phyloP scores from a whole-genome alignment of 1,139 yeast genomes.

The Zygotorulaspora mrakii region DNA sequence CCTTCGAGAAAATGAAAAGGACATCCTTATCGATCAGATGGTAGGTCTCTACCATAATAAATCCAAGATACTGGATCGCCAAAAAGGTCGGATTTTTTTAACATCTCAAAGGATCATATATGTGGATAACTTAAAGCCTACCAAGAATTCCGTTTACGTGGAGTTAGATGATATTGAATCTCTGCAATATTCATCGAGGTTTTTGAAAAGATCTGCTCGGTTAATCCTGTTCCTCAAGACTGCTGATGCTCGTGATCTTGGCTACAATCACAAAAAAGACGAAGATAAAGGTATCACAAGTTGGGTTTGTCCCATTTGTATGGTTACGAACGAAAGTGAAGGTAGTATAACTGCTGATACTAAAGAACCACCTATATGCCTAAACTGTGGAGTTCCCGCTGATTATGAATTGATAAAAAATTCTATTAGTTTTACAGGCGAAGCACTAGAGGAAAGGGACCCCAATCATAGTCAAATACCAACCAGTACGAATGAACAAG shows the following conservation, averaged over 20 bases:
- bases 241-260: slow-evolving; percentile 11
- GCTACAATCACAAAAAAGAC: slow-evolving; percentile 11
- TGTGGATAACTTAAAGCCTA: slow-evolving; percentile 51
- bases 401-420: slow-evolving; percentile 37
- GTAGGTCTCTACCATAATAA: slow-evolving; percentile 73
- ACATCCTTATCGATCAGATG: slow-evolving; percentile 48
- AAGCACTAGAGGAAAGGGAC: slow-evolving; percentile 4
- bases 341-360: slow-evolving; percentile 38
- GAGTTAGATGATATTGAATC: slow-evolving; percentile 46
- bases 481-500: slow-evolving; percentile 8
- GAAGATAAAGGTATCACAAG: slow-evolving; percentile 29
- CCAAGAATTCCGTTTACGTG: slow-evolving; percentile 47
- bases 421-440: slow-evolving; percentile 21
- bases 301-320: slow-evolving; percentile 88
- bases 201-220: slow-evolving; percentile 77
- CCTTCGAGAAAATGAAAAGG: slow-evolving; percentile 43
- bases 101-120: slow-evolving; percentile 72
- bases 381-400: slow-evolving; percentile 70
- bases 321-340: slow-evolving; percentile 54
- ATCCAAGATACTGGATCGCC: slow-evolving; percentile 58
- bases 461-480: background rate
- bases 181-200: slow-evolving; percentile 54
- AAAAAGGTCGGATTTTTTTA: slow-evolving; percentile 72
- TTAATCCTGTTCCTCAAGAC: slow-evolving; percentile 43
- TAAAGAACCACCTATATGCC: slow-evolving; percentile 52